Conservation (phyloP, 345 rosid species). For the Brassica nigra region DNA sequence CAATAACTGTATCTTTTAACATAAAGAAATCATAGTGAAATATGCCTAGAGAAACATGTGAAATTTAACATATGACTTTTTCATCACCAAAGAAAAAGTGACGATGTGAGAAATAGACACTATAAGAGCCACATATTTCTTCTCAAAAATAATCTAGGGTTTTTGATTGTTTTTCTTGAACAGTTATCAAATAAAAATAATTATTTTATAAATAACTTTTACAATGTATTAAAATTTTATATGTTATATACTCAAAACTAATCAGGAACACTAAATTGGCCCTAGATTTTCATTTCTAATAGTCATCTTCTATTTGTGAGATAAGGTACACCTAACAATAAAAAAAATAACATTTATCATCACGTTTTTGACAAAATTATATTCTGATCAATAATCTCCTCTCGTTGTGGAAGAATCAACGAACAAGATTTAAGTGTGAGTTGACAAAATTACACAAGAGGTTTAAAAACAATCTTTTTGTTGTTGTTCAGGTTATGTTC, state of each 20-base stretch:
- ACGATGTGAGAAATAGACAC: not conserved
- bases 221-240: not conserved
- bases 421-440: not conserved
- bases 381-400: not conserved
- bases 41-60: constrained; percentile 19
- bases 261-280: not conserved
- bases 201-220: not conserved
- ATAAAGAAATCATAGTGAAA: not conserved
- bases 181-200: not conserved
- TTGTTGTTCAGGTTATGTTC: too few species aligned
- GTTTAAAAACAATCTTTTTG: not conserved
- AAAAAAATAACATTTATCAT: not conserved
- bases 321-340: not conserved
- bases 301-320: not conserved
- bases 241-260: not conserved
- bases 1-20: not conserved
- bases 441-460: not conserved
- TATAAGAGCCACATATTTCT: not conserved
- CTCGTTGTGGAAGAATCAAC: not conserved
- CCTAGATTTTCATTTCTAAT: not conserved
- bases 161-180: not conserved
- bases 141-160: not conserved
- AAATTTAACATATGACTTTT: constrained; percentile 4
- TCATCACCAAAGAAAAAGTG: constrained; percentile 5
- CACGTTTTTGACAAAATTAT: not conserved